These are phyloP conservation scores for Isoetes taiwanensis DNA, from an alignment of 75 land plant species.

Conservation along the genomic window DNA sequence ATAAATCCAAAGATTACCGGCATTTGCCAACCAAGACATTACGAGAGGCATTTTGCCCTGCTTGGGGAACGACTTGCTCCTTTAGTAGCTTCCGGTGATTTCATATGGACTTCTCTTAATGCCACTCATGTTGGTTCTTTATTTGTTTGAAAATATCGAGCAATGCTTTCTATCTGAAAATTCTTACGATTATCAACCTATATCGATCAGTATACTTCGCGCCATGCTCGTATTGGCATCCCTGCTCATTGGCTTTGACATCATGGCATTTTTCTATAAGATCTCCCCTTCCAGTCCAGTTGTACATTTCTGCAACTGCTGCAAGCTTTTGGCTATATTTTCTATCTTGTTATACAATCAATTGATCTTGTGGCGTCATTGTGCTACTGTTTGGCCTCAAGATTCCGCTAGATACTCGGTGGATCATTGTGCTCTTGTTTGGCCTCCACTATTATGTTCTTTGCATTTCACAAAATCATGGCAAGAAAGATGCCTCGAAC, in stretches of 20 bases:
- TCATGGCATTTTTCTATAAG: conserved; percentile 51
- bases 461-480: conserved; percentile 59
- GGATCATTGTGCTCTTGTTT: conserved; percentile 38
- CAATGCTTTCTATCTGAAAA: conserved; percentile 46
- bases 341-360: conserved; percentile 41
- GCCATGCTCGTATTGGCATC: conserved; percentile 42
- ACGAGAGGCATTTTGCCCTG: conserved; percentile 40
- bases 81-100: conserved; percentile 33
- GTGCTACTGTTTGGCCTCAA: conserved; percentile 29
- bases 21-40: conserved; percentile 40
- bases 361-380: conserved; percentile 37
- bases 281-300: conserved; percentile 40
- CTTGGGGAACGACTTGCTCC: conserved; percentile 52
- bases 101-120: conserved; percentile 38
- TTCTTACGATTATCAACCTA: conserved; percentile 48
- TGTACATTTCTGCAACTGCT: conserved; percentile 43
- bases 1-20: conserved; percentile 38
- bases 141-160: conserved; percentile 34
- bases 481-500: conserved; percentile 47
- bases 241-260: conserved; percentile 50
- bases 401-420: conserved; percentile 36
- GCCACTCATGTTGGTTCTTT: conserved; percentile 47
- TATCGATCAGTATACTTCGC: conserved; percentile 75
- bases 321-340: conserved; percentile 46
- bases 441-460: conserved; percentile 64